Base-by-base conservation (phyloP, 148 eudicot species). In the Rhododendron griersonianum region DNA sequence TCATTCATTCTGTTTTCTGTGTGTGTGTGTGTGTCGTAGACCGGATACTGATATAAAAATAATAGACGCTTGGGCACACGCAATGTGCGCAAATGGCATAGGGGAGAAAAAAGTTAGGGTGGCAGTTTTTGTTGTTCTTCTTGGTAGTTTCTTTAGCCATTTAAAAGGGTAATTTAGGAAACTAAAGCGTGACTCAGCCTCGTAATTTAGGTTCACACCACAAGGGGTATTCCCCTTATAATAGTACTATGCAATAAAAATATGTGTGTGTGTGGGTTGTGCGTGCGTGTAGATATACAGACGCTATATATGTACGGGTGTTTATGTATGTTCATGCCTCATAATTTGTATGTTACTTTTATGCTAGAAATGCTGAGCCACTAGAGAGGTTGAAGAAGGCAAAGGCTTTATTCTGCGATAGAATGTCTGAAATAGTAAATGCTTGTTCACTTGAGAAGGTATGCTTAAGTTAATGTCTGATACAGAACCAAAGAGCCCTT, bases 301-400 rank as follows among this genome's bases (percentile, higher is more conserved):
- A 6, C n/a, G 21, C 63, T 53, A 57, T 10, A 51, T 13, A 3
- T 18, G 63, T 57, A 18, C 10, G 63, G 63, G 55, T 11, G 16
- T 78, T 57, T 55, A 15, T 81, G 71, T 81, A 28, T 84, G 5
- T 33, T 13, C 45, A 57, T 84, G 74, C 33, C 16, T 55, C 35
- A 45, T 81, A 0, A 16, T 44, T 74, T 53, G 50, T 55, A 3
- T 25, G 18, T 82, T 55, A 21, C 73, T 23, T 85, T 37, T 59
- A 25, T 86, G 79, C 86, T 88, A 96, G 99, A 93, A 92, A 95
- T 88, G 98, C 99, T 87, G 89, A 94, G 93, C 99, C 99, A 21
- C 78, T 93, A 84, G 96, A 89, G 87, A 92, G 93, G 87, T 85
- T 97, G 89, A 93, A 97, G 92, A 93, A 92, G 90, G 95, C 95